phyloP scores from a whole-genome alignment of 2,329 filamentous ascomycete genomes.

The Mycosphaerella sp. region DNA sequence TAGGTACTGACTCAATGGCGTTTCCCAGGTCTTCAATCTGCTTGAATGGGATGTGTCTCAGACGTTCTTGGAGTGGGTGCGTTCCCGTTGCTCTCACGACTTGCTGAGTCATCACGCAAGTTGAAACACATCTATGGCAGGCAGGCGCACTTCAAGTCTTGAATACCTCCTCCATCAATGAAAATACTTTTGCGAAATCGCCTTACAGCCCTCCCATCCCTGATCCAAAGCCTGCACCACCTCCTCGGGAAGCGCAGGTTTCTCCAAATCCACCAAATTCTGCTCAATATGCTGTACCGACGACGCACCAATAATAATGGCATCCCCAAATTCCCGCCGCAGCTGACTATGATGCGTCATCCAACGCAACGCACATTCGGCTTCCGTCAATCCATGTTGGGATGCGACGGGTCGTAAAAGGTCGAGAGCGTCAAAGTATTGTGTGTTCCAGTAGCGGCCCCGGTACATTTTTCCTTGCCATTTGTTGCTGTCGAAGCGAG shows the following conservation, averaged over 20 bases:
- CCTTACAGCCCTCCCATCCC: slow-evolving; percentile 8
- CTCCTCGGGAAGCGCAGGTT: slow-evolving; percentile 34
- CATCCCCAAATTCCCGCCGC: slow-evolving; percentile 32
- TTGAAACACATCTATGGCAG: too few relatives aligned
- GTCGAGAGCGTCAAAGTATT: slow-evolving; percentile 42
- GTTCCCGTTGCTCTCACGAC: too few relatives aligned
- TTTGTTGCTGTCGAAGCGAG: slow-evolving; percentile 37
- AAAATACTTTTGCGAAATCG: slow-evolving; percentile 11
- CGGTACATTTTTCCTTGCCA: slow-evolving; percentile 36
- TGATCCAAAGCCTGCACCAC: slow-evolving; percentile 2
- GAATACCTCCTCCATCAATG: not conserved
- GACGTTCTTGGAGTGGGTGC: too few relatives aligned
- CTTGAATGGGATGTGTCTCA: not conserved
- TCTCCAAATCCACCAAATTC: slow-evolving; percentile 37
- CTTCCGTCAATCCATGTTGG: slow-evolving; percentile 39
- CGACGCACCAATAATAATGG: slow-evolving; percentile 37
- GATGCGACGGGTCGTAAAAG: slow-evolving; percentile 33
- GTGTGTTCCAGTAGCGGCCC: slow-evolving; percentile 39
- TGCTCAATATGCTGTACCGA: slow-evolving; percentile 35
- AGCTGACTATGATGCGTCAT: slow-evolving; percentile 40
- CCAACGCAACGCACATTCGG: slow-evolving; percentile 44
- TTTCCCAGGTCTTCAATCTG: not conserved
- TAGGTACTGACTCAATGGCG: not conserved
- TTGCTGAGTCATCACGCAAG: too few relatives aligned
- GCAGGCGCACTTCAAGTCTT: too few relatives aligned